Evolutionary conservation across 306 rosid species (phyloP).

Genomic region (Dicorynia guianensis): DNA sequence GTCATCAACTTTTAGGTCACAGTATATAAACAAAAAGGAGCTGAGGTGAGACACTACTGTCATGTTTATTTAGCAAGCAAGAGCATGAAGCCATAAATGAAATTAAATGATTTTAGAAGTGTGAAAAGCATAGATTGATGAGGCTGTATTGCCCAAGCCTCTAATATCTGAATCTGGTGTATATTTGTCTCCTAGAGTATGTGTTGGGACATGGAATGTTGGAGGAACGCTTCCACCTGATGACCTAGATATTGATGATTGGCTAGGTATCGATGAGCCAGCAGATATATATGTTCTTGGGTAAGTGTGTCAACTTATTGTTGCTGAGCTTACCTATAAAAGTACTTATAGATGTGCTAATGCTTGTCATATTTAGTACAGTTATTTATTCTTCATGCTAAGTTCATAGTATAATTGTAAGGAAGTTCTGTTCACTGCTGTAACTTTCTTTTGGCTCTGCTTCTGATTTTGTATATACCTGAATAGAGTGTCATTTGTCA

Average conservation of each 20-base stretch:
- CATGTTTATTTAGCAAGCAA: slow-evolving; percentile 32
- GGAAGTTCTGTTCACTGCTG: not conserved
- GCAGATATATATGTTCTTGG: slow-evolving; percentile 97
- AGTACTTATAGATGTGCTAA: slow-evolving; percentile 28
- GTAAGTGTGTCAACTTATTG: slow-evolving; percentile 51
- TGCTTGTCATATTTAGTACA: slow-evolving; percentile 18
- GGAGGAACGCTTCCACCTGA: slow-evolving; percentile 93
- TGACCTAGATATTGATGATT: slow-evolving; percentile 90
- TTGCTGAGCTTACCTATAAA: slow-evolving; percentile 21
- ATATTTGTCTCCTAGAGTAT: slow-evolving; percentile 61
- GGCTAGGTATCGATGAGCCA: slow-evolving; percentile 80
- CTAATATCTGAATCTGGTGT: slow-evolving; percentile 41
- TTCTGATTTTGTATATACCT: slow-evolving; percentile 1
- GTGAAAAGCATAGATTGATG: slow-evolving; percentile 29
- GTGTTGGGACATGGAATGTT: slow-evolving; percentile 94
- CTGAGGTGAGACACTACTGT: slow-evolving; percentile 63
- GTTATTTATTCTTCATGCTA: not conserved
- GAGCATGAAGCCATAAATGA: not conserved
- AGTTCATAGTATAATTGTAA: slow-evolving; percentile 14
- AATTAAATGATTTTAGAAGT: slow-evolving; percentile 28
- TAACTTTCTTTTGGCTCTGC: slow-evolving; percentile 4
- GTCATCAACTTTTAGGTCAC: slow-evolving; percentile 90
- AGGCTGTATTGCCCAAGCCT: slow-evolving; percentile 36
- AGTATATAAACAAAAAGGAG: slow-evolving; percentile 82
- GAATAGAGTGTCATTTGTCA: not conserved